These are phyloP conservation scores for Torrubiella hemipterigena DNA, from an alignment of 2,329 filamentous ascomycete genomes.

Conservation along the genomic window DNA sequence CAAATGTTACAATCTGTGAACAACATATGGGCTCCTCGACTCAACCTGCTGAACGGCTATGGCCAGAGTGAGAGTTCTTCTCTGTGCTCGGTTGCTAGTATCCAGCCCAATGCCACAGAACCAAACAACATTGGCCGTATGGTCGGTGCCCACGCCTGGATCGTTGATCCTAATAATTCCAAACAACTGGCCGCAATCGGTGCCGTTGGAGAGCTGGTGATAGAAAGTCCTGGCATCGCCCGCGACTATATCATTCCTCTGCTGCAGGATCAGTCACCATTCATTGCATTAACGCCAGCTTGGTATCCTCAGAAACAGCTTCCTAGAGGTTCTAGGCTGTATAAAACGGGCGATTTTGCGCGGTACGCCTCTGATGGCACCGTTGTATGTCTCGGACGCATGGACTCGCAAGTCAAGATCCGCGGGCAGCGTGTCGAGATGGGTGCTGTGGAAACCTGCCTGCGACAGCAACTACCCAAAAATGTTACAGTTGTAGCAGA, in stretches of 20 bases:
- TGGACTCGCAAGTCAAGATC: conserved; percentile 43
- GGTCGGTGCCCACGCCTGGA: conserved; percentile 8
- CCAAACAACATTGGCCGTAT: conserved; percentile 6
- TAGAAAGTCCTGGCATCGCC: conserved; percentile 12
- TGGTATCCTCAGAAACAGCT: conserved; percentile 13
- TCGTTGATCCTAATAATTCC: conserved; percentile 6
- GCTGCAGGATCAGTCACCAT: background rate
- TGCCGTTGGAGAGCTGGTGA: conserved; percentile 9
- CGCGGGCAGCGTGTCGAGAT: conserved; percentile 40
- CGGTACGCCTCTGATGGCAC: conserved; percentile 23
- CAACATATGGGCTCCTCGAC: conserved; percentile 9
- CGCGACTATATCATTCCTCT: conserved; percentile 8
- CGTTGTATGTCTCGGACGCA: conserved; percentile 32
- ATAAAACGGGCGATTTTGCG: conserved; percentile 32
- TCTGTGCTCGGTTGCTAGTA: conserved; percentile 2
- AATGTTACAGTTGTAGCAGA: background rate
- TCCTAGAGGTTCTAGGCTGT: conserved; percentile 9
- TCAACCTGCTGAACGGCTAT: conserved; percentile 25
- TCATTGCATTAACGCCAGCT: background rate
- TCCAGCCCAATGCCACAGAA: background rate
- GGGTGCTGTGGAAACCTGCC: conserved; percentile 5
- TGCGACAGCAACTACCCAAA: background rate
- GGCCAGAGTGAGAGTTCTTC: conserved; percentile 16
- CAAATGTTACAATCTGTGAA: conserved; percentile 10
- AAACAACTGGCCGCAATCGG: conserved; percentile 7